Percentiles rank a stretch among this genome's conserved stretches.
These are phyloP conservation scores for Paraconiothyrium sp. DNA, from an alignment of 2,329 filamentous ascomycete genomes.

Conservation along the genomic window DNA sequence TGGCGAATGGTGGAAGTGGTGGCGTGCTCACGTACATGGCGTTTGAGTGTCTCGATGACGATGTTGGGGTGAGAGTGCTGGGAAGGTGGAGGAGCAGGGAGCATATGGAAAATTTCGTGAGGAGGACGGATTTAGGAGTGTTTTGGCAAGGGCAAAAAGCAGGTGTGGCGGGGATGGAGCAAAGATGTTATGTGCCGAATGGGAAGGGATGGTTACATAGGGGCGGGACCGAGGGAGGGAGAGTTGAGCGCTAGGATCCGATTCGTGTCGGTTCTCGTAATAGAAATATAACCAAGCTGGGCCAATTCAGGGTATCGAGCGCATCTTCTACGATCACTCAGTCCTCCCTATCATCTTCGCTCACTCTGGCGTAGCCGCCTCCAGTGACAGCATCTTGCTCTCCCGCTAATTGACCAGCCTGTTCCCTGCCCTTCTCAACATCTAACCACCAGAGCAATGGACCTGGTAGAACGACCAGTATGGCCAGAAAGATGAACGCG, in stretches of 20 bases:
- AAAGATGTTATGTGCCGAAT: conserved; percentile 44
- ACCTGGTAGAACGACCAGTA: conserved; percentile 78
- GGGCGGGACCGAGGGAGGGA: neutral
- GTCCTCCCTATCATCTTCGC: conserved; percentile 29
- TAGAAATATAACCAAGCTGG: no score
- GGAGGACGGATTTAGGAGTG: conserved; percentile 30
- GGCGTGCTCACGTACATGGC: conserved; percentile 40
- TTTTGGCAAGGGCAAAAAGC: conserved; percentile 43
- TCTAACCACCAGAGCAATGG: conserved; percentile 83
- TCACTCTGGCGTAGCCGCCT: conserved; percentile 24
- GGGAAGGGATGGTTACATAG: conserved; percentile 47
- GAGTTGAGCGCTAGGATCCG: neutral
- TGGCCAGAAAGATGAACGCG: conserved; percentile 86
- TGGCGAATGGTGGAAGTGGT: neutral
- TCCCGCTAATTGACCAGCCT: conserved; percentile 42
- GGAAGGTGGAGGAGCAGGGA: conserved; percentile 37
- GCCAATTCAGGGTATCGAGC: no score
- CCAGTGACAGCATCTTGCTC: conserved; percentile 24
- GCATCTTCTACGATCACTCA: neutral
- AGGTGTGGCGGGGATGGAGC: conserved; percentile 38
- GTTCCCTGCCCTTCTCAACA: conserved; percentile 65
- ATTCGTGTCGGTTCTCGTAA: neutral
- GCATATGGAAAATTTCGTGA: conserved; percentile 36
- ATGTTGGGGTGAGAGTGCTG: conserved; percentile 38
- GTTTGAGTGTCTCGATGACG: conserved; percentile 41